A percentile compares a stretch with the other conserved stretches of the same genome.
phyloP scores from a whole-genome alignment of 1,284 basidiomycete genomes.

The Austroboletus novae-zelandiae region DNA sequence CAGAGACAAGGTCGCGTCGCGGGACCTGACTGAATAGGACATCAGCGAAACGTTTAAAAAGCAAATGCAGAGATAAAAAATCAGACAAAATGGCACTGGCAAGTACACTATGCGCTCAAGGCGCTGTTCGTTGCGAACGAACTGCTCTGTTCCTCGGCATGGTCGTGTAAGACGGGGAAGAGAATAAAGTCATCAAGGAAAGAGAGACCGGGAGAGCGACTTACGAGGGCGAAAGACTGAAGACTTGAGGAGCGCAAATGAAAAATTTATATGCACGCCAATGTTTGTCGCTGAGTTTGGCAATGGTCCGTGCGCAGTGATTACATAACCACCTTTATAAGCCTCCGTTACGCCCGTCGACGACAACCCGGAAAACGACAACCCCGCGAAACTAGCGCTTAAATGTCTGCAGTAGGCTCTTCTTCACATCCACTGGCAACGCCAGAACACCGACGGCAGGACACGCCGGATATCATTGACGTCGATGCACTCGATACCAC shows the following conservation, averaged over 20 bases:
- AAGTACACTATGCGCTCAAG: constrained; percentile 68
- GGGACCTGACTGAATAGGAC: constrained; percentile 1
- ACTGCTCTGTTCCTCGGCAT: constrained; percentile 72
- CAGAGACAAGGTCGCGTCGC: background rate
- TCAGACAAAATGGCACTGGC: constrained; percentile 84
- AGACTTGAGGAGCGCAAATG: background rate
- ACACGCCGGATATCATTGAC: constrained; percentile 37
- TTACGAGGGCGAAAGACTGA: constrained; percentile 14
- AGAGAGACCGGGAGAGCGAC: constrained; percentile 16
- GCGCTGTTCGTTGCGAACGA: constrained; percentile 70
- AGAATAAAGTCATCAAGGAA: constrained; percentile 70
- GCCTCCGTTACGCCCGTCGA: constrained; percentile 8
- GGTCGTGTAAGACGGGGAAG: constrained; percentile 83
- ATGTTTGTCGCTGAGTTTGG: constrained; percentile 28
- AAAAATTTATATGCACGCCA: constrained; percentile 27
- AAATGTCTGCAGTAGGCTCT: constrained; percentile 24
- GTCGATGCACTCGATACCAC: constrained; percentile 39
- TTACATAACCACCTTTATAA: constrained; percentile 29
- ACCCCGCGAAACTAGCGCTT: constrained; percentile 1
- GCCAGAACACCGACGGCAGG: constrained; percentile 11
- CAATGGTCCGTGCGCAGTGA: constrained; percentile 29
- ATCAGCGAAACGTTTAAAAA: constrained; percentile 13
- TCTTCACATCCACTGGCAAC: constrained; percentile 6
- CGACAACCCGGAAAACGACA: constrained; percentile 15
- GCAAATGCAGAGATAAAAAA: constrained; percentile 16